Base-by-base conservation (phyloP, 169 alveolate species). In the Cryptosporidium felis region DNA sequence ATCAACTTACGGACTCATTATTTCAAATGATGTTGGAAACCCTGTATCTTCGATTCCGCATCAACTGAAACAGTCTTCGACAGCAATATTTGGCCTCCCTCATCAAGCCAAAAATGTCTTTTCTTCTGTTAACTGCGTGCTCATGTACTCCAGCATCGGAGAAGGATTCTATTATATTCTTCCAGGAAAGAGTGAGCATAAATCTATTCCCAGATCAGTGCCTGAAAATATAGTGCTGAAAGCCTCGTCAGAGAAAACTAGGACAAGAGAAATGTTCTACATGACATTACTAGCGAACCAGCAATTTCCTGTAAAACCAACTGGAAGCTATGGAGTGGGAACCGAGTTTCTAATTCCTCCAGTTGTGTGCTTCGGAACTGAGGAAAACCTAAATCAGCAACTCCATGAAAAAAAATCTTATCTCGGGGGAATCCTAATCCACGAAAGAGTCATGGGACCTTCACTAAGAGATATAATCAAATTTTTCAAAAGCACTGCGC, bases 251-350 rank as follows among this genome's bases (percentile, higher is more conserved):
- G 34, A 40, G 32, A 74, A 74, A 74, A 53, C 85, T 9, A 74
- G 10, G 21, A 53, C 32, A 5, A 74, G 85, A 36, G 85, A 74
- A 36, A 74, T 74, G 85, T 74, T 74, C 41, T 74, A 74, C 42
- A 53, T 56, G 23, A 53, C 85, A 3, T 58, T 74, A 18, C 45
- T 74, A 8, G 30, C 85, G 30, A 74, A 74, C 59, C 67, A 49
- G 23, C 74, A 74, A 16, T 74, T 53, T 49, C 85, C 85, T 18
- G 41, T 49, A 1, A 74, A 74, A 21, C 85, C 85, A 47, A 21
- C 85, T n/a, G 85, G 74, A 4, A 53, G 53, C 0, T 74, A 74
- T 34, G 85, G 85, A 26, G 67, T 49, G 6, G 85, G 85, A 8
- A 16, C 59, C 10, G 85, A 74, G n/a, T 56, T 53, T 36, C 16